These are phyloP conservation scores for Russula emetica DNA, from an alignment of 768 basidiomycete species.

Conservation along the genomic window DNA sequence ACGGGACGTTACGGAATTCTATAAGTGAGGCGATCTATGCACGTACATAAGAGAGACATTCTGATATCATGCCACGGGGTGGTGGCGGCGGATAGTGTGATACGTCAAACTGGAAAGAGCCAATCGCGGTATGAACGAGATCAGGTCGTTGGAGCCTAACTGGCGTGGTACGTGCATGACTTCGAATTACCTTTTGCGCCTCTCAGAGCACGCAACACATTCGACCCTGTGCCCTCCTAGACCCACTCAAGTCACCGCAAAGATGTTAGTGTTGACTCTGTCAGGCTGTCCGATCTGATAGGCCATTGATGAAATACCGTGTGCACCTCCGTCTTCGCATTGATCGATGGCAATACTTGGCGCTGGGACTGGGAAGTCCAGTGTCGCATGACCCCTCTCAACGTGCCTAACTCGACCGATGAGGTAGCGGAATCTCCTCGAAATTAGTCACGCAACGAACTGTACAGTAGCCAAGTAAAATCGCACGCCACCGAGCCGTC, in stretches of 20 bases:
- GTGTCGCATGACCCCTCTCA: neutral
- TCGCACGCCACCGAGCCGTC: neutral
- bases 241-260: neutral
- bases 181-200: neutral
- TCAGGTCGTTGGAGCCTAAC: slow-evolving; percentile 16
- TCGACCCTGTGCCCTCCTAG: neutral
- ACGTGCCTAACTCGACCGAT: neutral
- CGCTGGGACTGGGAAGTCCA: neutral
- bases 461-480: neutral
- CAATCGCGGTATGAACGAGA: neutral
- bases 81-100: slow-evolving; percentile 1
- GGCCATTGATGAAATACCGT: neutral
- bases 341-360: neutral
- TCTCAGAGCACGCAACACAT: neutral
- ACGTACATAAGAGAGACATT: slow-evolving; percentile 3
- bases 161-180: slow-evolving; percentile 10
- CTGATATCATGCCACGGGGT: slow-evolving; percentile 11
- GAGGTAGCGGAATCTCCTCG: neutral
- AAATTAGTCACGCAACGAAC: neutral
- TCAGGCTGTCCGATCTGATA: slow-evolving; percentile 4
- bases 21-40: slow-evolving; percentile 10
- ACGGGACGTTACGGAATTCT: slow-evolving; percentile 12
- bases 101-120: slow-evolving; percentile 12
- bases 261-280: neutral
- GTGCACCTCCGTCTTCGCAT: neutral